Conservation (phyloP, 345 rosid genomes). For the Passiflora organensis region DNA sequence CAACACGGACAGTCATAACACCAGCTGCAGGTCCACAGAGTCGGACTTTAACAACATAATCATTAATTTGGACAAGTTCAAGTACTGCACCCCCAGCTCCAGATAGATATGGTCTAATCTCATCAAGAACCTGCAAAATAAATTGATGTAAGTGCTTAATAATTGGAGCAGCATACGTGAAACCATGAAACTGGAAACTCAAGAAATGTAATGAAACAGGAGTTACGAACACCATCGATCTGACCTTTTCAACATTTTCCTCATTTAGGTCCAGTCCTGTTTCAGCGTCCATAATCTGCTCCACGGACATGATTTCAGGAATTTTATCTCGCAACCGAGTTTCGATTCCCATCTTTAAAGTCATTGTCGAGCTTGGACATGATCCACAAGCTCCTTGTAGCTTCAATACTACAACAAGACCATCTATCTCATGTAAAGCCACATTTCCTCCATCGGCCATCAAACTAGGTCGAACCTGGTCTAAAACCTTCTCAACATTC, state of each 20-base stretch:
- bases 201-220: too few relatives aligned
- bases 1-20: constrained; percentile 90
- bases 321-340: constrained; percentile 80
- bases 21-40: constrained; percentile 86
- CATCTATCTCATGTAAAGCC: constrained; percentile 89
- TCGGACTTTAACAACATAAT: constrained; percentile 56
- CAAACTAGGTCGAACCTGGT: constrained; percentile 74
- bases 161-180: neutral
- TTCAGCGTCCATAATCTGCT: constrained; percentile 79
- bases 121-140: constrained; percentile 59
- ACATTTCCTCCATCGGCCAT: constrained; percentile 99
- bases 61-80: constrained; percentile 67
- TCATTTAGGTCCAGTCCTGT: constrained; percentile 74
- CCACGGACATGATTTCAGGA: constrained; percentile 80
- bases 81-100: constrained; percentile 90
- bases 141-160: neutral
- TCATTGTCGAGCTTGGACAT: constrained; percentile 95
- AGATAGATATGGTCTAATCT: constrained; percentile 78
- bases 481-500: constrained; percentile 82
- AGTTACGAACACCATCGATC: neutral
- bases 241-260: constrained; percentile 78
- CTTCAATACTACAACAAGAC: constrained; percentile 82
- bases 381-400: constrained; percentile 97
- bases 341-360: constrained; percentile 91
- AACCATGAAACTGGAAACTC: too few relatives aligned